Base-by-base conservation (phyloP, 495 filamentous ascomycete species). In the Penicillium parvum region DNA sequence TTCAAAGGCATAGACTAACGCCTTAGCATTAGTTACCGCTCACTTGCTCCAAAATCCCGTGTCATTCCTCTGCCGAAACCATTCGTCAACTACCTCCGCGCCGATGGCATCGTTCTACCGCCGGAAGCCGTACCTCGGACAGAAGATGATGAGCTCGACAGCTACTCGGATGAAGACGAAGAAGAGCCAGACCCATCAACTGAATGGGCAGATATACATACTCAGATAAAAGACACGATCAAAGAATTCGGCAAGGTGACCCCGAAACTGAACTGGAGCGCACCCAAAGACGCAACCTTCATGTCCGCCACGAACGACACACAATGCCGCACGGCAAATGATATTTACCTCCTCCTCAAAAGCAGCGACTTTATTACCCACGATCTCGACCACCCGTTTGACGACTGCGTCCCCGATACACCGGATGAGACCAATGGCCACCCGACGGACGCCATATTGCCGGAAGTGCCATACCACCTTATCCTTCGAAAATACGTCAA, bases 251-350 rank as follows among this genome's bases (percentile, higher is more conserved):
- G 92, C 44, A 80, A 79, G 22, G 90, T 90, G 0, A 78, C 81
- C 0, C 94, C 94, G 2, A 99, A 99, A 57, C 72, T 99, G 17
- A 96, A 97, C 72, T 99, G 92, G 92, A 95, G 90, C 20, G 80
- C 86, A 3, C 92, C 92, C 0, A 96, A 96, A 62, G 92, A 99
- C 59, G 94, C 92, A 7, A 86, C 85, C n/a, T 96, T 88, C 81
- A 97, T 98, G 66, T 78, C 77, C 10, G 82, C 87, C 1, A 88
- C 86, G 19, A 97, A 97, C 54, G 90, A 83, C 25, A 81, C 94
- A 54, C 87, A 95, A 60, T 99, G 92, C 65, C 78, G 78, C 1
- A 80, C 78, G 1, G 76, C 92, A 0, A 90, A 90, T 52, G 92
- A 99, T 53, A 78, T 99, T 26, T 99, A 97, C 55, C 72, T 97